These are phyloP conservation scores for Monilinia aucupariae DNA, from an alignment of 2,329 filamentous ascomycete genomes.

Conservation along the genomic window DNA sequence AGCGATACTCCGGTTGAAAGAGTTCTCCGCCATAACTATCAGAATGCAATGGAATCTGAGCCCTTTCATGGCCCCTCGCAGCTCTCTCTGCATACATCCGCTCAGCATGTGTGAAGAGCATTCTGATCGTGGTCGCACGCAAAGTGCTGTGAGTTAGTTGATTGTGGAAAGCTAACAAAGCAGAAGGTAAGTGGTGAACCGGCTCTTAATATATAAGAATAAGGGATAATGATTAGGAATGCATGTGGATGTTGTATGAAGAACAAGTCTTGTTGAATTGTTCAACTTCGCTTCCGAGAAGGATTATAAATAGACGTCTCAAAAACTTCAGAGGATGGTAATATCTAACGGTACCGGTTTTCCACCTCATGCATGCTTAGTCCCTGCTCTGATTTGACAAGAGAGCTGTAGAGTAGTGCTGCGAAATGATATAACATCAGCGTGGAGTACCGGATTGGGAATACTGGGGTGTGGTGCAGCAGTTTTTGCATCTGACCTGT, in stretches of 20 bases:
- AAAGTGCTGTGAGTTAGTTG: not conserved
- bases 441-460: not conserved
- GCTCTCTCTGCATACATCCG: constrained; percentile 28
- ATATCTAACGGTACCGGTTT: not conserved
- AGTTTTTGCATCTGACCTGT: constrained; percentile 4
- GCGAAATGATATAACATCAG: not conserved
- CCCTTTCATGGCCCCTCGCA: constrained; percentile 19
- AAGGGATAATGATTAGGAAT: not conserved
- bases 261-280: not conserved
- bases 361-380: not conserved
- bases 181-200: not conserved
- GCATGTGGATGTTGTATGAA: constrained; percentile 1
- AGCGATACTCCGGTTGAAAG: constrained; percentile 17
- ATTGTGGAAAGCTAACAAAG: not conserved
- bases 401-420: not conserved
- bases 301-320: not conserved
- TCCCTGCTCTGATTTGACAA: not conserved
- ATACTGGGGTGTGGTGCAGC: not conserved
- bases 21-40: constrained; percentile 21
- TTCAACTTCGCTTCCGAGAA: not conserved
- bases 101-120: constrained; percentile 27
- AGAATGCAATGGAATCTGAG: constrained; percentile 28
- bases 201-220: not conserved
- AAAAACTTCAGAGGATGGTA: not conserved
- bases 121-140: constrained; percentile 19